phyloP scores from a whole-genome alignment of 139 green algal genomes.

The Volvox africanus region DNA sequence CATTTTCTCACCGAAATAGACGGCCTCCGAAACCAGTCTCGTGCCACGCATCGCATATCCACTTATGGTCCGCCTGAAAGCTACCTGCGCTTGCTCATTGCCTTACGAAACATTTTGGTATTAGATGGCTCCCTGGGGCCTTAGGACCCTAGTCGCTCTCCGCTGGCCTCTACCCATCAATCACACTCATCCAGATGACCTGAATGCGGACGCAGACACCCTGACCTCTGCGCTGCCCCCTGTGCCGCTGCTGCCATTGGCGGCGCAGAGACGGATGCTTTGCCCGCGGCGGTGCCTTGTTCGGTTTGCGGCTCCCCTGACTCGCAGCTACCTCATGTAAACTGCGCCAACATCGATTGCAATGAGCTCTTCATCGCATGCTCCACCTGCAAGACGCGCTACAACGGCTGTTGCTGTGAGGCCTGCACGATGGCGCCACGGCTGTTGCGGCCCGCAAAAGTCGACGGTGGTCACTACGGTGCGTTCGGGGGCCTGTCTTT shows the following conservation, averaged over 20 bases:
- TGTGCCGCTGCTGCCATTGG: neutral
- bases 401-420: slow-evolving; percentile 87
- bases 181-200: no score
- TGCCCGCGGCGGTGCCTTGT: slow-evolving; percentile 81
- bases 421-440: slow-evolving; percentile 80
- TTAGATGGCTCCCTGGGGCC: no score
- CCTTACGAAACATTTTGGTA: no score
- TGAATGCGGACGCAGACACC: neutral
- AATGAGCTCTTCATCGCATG: slow-evolving; percentile 95
- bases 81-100: no score
- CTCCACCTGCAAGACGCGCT: slow-evolving; percentile 68
- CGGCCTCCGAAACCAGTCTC: no score
- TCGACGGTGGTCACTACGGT: slow-evolving; percentile 57
- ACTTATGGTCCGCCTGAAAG: no score
- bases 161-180: no score
- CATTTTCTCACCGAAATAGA: no score
- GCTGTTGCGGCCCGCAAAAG: slow-evolving; percentile 84
- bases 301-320: slow-evolving; percentile 72
- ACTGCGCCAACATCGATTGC: slow-evolving; percentile 86
- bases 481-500: neutral
- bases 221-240: neutral
- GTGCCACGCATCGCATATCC: no score
- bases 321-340: slow-evolving; percentile 89
- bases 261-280: slow-evolving; percentile 4
- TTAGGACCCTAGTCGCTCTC: no score